Conservation (phyloP, 164 flowering plant genomes). For the Chimonanthus praecox region DNA sequence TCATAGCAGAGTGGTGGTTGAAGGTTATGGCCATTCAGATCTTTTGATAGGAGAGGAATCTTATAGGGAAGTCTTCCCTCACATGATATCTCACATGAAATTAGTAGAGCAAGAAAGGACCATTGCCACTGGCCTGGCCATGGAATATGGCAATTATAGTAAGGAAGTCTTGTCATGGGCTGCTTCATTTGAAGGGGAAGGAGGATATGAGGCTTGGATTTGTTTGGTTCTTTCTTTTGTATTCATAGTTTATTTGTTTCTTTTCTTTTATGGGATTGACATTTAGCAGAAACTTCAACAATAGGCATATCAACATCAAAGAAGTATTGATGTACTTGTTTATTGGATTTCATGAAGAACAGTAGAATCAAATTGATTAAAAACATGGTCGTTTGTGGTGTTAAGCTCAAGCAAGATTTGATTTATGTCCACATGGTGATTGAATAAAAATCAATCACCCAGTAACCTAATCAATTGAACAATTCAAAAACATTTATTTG, state of each 20-base stretch:
- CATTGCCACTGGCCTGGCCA: neutral
- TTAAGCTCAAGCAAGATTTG: no score
- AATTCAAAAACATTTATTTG: no score
- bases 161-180: constrained; percentile 35
- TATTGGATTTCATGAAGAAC: no score
- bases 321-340: no score
- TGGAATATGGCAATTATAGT: constrained; percentile 11
- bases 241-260: constrained; percentile 6
- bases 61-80: constrained; percentile 37
- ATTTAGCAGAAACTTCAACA: neutral
- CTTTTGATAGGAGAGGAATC: constrained; percentile 53
- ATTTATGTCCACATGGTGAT: no score
- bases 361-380: no score
- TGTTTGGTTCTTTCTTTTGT: constrained; percentile 10
- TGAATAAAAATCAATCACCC: no score
- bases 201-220: constrained; percentile 14
- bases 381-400: no score
- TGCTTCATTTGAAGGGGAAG: constrained; percentile 13
- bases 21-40: constrained; percentile 57
- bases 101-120: constrained; percentile 20
- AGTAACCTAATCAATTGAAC: no score
- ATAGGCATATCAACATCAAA: neutral
- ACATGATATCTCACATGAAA: constrained; percentile 40
- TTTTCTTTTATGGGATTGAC: neutral
- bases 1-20: constrained; percentile 51